Conservation (phyloP, 345 rosid species). For the Citrus trifoliata region DNA sequence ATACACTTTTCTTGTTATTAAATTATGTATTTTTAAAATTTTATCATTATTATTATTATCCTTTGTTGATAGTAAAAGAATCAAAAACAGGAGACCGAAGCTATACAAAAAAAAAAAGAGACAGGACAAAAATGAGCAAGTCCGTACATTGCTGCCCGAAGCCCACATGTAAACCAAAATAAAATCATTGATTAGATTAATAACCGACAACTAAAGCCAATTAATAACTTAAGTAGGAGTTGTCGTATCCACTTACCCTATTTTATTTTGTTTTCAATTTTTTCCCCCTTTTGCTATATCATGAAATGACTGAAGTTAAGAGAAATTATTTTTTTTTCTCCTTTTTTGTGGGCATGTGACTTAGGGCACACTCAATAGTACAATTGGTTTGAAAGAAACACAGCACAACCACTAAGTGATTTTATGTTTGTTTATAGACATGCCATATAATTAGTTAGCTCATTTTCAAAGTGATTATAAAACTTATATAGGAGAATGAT, state of each 20-base stretch:
- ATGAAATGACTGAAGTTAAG: slow-evolving; percentile 1
- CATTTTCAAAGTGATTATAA: slow-evolving; percentile 21
- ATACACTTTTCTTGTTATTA: background rate
- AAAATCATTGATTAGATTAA: background rate
- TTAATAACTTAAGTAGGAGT: background rate
- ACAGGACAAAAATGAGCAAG: background rate
- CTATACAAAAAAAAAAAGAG: background rate
- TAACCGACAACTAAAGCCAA: slow-evolving; percentile 12
- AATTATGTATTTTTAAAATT: background rate
- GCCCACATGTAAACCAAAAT: background rate
- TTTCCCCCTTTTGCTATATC: too few species aligned
- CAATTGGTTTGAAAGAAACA: slow-evolving; percentile 27
- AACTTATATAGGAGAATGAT: slow-evolving; percentile 13
- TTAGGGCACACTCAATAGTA: slow-evolving; percentile 19
- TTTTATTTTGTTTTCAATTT: too few species aligned
- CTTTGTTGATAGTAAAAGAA: background rate
- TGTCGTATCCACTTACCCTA: background rate
- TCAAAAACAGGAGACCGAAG: background rate
- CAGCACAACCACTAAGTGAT: slow-evolving; percentile 21
- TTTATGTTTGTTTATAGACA: slow-evolving; percentile 10
- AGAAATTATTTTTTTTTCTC: background rate
- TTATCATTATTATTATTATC: too few species aligned
- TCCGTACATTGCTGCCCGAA: background rate
- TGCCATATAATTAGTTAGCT: slow-evolving; percentile 1
- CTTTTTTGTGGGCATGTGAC: slow-evolving; percentile 20